phyloP scores from a whole-genome alignment of 2,329 filamentous ascomycete genomes.

The Fusarium penzigii region DNA sequence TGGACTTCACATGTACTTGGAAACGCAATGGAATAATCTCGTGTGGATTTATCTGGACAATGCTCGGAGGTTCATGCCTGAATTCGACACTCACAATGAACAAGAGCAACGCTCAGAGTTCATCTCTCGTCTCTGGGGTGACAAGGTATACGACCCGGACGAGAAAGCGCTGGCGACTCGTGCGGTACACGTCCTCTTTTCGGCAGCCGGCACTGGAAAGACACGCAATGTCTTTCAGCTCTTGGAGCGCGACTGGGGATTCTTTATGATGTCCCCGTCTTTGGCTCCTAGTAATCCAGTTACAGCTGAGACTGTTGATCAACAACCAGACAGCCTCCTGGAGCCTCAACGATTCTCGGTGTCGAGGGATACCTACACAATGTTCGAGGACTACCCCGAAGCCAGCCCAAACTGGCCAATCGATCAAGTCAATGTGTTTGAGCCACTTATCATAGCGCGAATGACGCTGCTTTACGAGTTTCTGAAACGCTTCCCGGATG shows the following conservation, averaged over 20 bases:
- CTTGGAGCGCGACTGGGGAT: not conserved
- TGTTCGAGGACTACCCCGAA: not conserved
- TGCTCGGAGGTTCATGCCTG: not conserved
- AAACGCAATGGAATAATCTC: not conserved
- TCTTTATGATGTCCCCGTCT: not conserved
- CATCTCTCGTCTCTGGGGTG: not conserved
- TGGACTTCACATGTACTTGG: conserved; percentile 2
- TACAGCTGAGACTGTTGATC: not conserved
- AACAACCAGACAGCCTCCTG: not conserved
- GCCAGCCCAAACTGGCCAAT: not conserved
- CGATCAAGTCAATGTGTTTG: not conserved
- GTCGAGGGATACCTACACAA: not conserved
- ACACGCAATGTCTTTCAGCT: not conserved
- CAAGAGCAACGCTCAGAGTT: not conserved
- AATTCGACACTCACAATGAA: not conserved
- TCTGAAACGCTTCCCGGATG: not conserved
- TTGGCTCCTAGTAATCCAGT: not conserved
- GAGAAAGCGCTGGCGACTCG: not conserved
- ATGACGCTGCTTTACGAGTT: not conserved
- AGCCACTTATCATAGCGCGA: not conserved
- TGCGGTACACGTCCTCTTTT: not conserved
- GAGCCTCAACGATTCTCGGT: not conserved
- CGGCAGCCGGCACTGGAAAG: conserved; percentile 1
- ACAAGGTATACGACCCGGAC: not conserved
- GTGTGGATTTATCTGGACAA: conserved; percentile 1